phyloP scores from a whole-genome alignment of 1,139 yeast species.

The Suhomyces bolitotheri region DNA sequence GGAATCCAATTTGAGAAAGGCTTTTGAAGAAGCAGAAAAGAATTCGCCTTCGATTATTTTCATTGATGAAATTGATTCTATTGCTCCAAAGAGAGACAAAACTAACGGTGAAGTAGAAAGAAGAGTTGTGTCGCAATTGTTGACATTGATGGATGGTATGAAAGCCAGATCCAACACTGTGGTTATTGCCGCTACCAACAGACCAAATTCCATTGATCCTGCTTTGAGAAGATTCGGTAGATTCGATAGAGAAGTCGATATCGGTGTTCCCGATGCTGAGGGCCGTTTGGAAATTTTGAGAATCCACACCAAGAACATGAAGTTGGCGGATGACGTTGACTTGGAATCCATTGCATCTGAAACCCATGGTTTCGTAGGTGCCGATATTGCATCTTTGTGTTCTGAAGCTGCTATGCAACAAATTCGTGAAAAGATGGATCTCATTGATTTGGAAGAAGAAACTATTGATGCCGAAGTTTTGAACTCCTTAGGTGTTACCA shows the following conservation, averaged over 20 bases:
- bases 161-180: constrained; percentile 96
- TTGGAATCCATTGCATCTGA: constrained; percentile 76
- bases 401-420: constrained; percentile 96
- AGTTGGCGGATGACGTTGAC: constrained; percentile 91
- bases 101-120: constrained; percentile 97
- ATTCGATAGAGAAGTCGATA: constrained; percentile 98
- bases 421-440: constrained; percentile 98
- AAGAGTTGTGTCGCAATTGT: constrained; percentile 95
- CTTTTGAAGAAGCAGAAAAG: constrained; percentile 98
- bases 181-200: constrained; percentile 85
- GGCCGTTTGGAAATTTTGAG: constrained; percentile 96
- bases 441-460: constrained; percentile 95
- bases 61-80: constrained; percentile 97
- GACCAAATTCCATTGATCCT: constrained; percentile 98
- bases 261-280: constrained; percentile 98
- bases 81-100: constrained; percentile 99
- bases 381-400: constrained; percentile 78
- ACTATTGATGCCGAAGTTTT: constrained; percentile 97
- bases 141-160: constrained; percentile 99
- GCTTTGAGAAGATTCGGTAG: constrained; percentile 98
- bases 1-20: constrained; percentile 94
- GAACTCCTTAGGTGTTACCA: constrained; percentile 95
- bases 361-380: constrained; percentile 99
- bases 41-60: constrained; percentile 94
- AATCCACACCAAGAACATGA: constrained; percentile 90